A percentile compares a stretch with the other conserved stretches of the same genome.
Conservation (phyloP, 2,329 filamentous ascomycete genomes). For the Macrophomina pseudophaseolina region DNA sequence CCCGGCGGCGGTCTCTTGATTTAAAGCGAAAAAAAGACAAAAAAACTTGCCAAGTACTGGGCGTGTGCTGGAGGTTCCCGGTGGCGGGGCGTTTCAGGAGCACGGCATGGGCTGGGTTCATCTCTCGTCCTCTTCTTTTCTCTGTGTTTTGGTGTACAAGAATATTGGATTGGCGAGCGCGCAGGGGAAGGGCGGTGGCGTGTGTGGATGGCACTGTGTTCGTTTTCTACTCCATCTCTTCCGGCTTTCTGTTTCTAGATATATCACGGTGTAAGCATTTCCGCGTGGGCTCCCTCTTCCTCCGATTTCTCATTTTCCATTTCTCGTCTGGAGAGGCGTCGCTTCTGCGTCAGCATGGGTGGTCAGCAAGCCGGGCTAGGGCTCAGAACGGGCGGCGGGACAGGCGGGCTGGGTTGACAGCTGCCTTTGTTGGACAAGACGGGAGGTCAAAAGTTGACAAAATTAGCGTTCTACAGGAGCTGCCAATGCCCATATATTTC, state of each 20-base stretch:
- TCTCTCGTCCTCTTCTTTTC: background rate
- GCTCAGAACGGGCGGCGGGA: background rate
- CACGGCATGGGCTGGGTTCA: conserved; percentile 18
- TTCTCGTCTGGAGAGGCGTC: background rate
- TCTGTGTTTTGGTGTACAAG: conserved; percentile 27
- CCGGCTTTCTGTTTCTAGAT: conserved; percentile 21
- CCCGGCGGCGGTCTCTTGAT: background rate
- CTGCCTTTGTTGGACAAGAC: conserved; percentile 26
- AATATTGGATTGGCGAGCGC: conserved; percentile 24
- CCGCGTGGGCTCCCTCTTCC: conserved; percentile 17
- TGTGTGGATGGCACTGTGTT: conserved; percentile 16
- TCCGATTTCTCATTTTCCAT: background rate
- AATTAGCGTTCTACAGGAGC: conserved; percentile 13
- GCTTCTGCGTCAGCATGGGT: conserved; percentile 14
- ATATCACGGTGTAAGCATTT: conserved; percentile 26
- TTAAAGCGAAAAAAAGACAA: conserved; percentile 1
- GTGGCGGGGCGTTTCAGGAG: conserved; percentile 24
- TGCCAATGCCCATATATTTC: background rate
- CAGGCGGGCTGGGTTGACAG: conserved; percentile 10
- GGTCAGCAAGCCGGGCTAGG: conserved; percentile 17
- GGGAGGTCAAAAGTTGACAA: conserved; percentile 19
- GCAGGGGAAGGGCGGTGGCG: conserved; percentile 10
- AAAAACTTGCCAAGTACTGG: conserved; percentile 8
- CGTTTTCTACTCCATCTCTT: background rate
- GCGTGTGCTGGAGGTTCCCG: background rate